phyloP scores from a whole-genome alignment of 2,329 filamentous ascomycete species.

The Pseudogymnoascus sp. region DNA sequence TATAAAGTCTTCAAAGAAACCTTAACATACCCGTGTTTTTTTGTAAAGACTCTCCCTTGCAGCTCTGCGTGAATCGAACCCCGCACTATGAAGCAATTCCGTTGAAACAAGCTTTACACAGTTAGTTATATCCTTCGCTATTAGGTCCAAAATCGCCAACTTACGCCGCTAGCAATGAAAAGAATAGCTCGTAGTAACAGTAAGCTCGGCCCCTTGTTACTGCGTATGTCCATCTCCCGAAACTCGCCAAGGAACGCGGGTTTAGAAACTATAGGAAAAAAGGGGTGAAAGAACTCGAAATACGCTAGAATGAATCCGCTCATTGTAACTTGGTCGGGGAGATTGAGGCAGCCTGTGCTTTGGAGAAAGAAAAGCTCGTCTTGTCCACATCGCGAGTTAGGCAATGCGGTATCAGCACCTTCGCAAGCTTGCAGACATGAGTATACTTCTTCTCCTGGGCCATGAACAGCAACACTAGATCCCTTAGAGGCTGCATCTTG shows the following conservation, averaged over 20 bases:
- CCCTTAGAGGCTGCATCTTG: background rate
- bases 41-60: background rate
- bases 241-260: constrained; percentile 14
- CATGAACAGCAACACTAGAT: background rate
- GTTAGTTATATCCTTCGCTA: background rate
- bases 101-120: constrained; percentile 11
- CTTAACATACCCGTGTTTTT: background rate
- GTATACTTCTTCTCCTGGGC: background rate
- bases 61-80: constrained; percentile 9
- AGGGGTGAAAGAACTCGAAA: constrained; percentile 19
- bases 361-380: constrained; percentile 17
- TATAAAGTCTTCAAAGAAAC: background rate
- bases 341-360: constrained; percentile 15
- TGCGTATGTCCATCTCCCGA: background rate
- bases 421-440: background rate
- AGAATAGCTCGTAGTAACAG: constrained; percentile 1
- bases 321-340: constrained; percentile 14
- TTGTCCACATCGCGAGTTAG: background rate
- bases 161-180: constrained; percentile 2
- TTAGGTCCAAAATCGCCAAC: background rate
- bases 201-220: constrained; percentile 2
- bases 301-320: constrained; percentile 17
- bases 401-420: background rate
- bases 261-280: constrained; percentile 19
- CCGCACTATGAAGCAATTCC: constrained; percentile 14